These are phyloP conservation scores for Eragrostis nindensis DNA, from an alignment of 176 grass and related monocot species.

Conservation along the genomic window DNA sequence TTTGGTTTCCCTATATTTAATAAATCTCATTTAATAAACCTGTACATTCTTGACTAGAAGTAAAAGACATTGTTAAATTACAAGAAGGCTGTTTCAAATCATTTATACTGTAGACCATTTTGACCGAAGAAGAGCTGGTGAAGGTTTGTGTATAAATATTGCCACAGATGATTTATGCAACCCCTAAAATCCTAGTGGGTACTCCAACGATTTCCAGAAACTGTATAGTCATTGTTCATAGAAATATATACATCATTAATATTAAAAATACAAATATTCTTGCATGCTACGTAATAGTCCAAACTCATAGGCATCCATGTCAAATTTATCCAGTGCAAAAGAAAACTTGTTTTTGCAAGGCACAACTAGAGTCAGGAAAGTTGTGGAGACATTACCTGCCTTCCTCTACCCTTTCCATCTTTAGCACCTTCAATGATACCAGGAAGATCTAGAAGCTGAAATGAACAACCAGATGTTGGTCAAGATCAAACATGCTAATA, in stretches of 20 bases:
- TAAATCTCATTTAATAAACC: not conserved
- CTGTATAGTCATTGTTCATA: not conserved
- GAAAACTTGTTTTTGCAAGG: not conserved
- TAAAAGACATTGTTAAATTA: not conserved
- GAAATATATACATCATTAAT: not conserved
- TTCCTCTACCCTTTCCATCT: conserved; percentile 99
- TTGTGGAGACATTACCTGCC: conserved; percentile 66
- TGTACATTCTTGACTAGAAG: conserved; percentile 3
- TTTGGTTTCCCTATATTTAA: not conserved
- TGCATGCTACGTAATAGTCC: not conserved
- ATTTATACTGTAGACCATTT: not conserved
- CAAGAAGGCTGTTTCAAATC: not conserved
- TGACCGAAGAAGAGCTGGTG: not conserved
- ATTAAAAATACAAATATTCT: not conserved
- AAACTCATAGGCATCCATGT: not conserved
- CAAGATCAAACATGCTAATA: conserved; percentile 14
- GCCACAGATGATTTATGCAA: conserved; percentile 1
- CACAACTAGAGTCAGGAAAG: not conserved
- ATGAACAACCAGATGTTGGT: conserved; percentile 7
- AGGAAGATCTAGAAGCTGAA: conserved; percentile 93
- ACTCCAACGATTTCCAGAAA: not conserved
- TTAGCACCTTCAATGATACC: conserved; percentile 99
- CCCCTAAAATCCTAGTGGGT: not conserved
- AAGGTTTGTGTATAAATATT: not conserved
- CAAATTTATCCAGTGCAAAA: not conserved